Base-by-base conservation (phyloP, 371 early-diverging fungal genomes). In the Circinella minor region DNA sequence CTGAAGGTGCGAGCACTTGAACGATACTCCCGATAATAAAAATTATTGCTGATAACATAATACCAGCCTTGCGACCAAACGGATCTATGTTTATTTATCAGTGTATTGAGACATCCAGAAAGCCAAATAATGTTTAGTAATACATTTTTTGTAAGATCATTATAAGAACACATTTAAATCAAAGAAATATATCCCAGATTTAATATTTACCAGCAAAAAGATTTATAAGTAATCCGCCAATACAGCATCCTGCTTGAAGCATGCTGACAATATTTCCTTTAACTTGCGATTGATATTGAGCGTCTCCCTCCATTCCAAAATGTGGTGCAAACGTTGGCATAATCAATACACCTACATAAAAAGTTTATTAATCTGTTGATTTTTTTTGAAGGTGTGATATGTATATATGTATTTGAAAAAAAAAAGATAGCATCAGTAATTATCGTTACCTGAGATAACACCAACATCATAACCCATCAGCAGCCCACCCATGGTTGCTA, bases 401-500 rank as follows among this genome's bases (percentile, higher is more conserved):
- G 43, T 43, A 3, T 43, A 43, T 43, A 71, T 38, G 76, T 75
- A 62, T 70, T 71, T 72, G 43, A n/a, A n/a, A 27, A 27, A 27
- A 27, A 27, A 27, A 27, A 27, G 27, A 60, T 15, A 15, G 14
- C 36, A 43, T 13, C 4, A 5, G 61, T 57, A n/a, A 4, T 48
- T 54, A 9, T 47, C 3, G n/a, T 18, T 65, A 70, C 70, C 70
- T 39, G 62, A 61, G 38, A 68, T 67, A 15, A 69, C 76, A 79
- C 83, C 83, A 63, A 75, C 70, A 60, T 83, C 83, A 79, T 83
- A 83, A 39, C 83, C 83, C 59, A 83, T 81, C 36, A 83, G 61
- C 61, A 83, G 81, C 7, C 84, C 84, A 55, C 84, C 84, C 38
- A 83, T 73, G 63, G 80, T 81, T 14, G 84, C 72, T 10, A 80